Conservation (phyloP, 106 monocot species). For the Alisma plantagoaquatica region DNA sequence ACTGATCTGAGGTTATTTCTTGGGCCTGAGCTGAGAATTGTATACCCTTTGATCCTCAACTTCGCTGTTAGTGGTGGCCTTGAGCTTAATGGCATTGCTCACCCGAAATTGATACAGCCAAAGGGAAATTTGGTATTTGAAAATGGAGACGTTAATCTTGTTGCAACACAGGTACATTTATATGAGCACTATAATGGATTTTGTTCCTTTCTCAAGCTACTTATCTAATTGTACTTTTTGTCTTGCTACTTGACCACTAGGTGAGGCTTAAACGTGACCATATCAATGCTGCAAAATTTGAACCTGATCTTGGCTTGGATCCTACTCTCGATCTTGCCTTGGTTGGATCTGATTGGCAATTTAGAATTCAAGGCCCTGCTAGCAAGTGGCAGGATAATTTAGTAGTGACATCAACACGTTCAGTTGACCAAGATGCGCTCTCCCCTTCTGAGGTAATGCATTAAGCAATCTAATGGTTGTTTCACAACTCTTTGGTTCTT, state of each 20-base stretch:
- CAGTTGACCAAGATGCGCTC: conserved; percentile 95
- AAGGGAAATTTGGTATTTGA: conserved; percentile 89
- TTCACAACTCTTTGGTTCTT: no score
- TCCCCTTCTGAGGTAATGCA: conserved; percentile 75
- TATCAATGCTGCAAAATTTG: conserved; percentile 91
- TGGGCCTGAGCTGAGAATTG: conserved; percentile 93
- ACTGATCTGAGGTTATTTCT: conserved; percentile 66
- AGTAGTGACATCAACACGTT: conserved; percentile 86
- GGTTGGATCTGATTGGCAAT: conserved; percentile 98
- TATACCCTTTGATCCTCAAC: conserved; percentile 93
- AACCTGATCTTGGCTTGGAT: conserved; percentile 94
- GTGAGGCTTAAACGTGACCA: conserved; percentile 95
- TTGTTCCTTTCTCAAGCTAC: no score
- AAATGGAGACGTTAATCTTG: conserved; percentile 95
- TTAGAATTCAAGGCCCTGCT: conserved; percentile 89
- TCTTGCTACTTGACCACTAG: conserved; percentile 18
- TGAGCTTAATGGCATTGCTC: conserved; percentile 84
- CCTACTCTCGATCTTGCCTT: conserved; percentile 81
- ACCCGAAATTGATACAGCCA: conserved; percentile 74
- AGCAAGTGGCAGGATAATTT: conserved; percentile 96
- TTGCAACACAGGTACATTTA: conserved; percentile 91
- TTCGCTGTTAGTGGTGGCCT: conserved; percentile 98
- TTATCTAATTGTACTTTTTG: no score
- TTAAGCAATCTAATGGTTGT: no score
- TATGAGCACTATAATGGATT: neutral